Evolutionary conservation across 1,284 basidiomycete genomes (phyloP), one percentile per base, ranked within the genome.

Genomic region (Cystobasidiaceae sp.): DNA sequence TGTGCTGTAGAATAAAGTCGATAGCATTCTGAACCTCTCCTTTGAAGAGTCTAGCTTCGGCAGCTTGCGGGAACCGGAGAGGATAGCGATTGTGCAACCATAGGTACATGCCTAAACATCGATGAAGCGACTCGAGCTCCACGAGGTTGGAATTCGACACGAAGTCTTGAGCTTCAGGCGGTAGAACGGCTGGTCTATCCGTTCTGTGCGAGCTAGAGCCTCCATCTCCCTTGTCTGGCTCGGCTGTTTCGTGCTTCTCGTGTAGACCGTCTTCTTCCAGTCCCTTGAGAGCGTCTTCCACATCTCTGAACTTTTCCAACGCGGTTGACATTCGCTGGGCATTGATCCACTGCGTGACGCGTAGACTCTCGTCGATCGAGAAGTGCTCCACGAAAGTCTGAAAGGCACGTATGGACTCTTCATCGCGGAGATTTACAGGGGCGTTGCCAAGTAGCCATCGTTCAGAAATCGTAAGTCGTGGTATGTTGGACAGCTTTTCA

Each of bases 71-170:
- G 75, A 90, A 97, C 11, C 85, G 82, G 49, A 92, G 80, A 0
- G 85, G 82, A 52, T 86, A 82, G n/a, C 93, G 85, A 77, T 85
- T 87, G 23, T 82, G 82, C 65, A 96, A 81, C 94, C 94, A 98
- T 58, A 91, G 80, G 76, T 97, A 97, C 19, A 89, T 72, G 17
- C 88, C 85, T 27, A 93, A 75, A n/a, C 84, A 78, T 71, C 88
- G 87, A 77, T 97, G 93, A 60, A 93, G 77, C 2, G 82, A 81
- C 77, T 97, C 94, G 37, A 97, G 80, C n/a, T 76, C 72, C 52
- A 72, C 69, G 54, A 86, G 75, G 7, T 77, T 74, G 11, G 52
- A 55, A 19, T 48, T 25, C 11, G 52, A 37, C 33, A 51, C 41
- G 32, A 59, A 68, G 17, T 4, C 23, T 28, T 23, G 21, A 23